These are phyloP conservation scores for Bolboschoenus planiculmis DNA, from an alignment of 176 grass and related monocot genomes.

Conservation along the genomic window DNA sequence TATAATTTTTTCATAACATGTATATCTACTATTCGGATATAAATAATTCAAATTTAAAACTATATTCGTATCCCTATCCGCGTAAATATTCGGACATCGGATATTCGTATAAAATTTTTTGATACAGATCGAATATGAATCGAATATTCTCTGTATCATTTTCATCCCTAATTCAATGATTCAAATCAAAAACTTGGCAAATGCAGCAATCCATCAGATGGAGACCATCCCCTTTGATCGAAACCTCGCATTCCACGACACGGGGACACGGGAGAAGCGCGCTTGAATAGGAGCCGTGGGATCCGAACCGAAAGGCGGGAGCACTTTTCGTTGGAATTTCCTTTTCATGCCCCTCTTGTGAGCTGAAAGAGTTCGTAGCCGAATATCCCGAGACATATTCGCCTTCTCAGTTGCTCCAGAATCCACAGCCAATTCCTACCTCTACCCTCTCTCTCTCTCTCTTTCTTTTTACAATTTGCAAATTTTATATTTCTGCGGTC, in stretches of 20 bases:
- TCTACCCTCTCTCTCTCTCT: neutral
- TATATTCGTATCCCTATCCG: too few relatives aligned
- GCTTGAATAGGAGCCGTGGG: neutral
- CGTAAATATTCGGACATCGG: too few relatives aligned
- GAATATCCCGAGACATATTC: constrained; percentile 4
- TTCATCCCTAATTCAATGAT: too few relatives aligned
- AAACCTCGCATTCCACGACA: neutral
- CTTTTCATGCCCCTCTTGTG: neutral
- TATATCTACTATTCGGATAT: too few relatives aligned
- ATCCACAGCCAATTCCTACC: neutral
- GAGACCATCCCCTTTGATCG: too few relatives aligned
- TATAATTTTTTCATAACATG: too few relatives aligned
- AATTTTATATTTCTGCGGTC: neutral
- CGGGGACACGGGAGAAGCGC: neutral
- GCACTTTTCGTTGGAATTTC: neutral
- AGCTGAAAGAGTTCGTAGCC: neutral
- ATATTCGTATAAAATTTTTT: too few relatives aligned
- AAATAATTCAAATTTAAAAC: too few relatives aligned
- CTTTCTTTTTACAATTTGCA: too few relatives aligned
- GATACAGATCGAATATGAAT: too few relatives aligned
- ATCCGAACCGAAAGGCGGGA: neutral
- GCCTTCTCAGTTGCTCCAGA: neutral
- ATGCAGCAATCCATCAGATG: neutral
- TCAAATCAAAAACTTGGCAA: too few relatives aligned
- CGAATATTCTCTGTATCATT: too few relatives aligned